Evolutionary conservation across 2,329 filamentous ascomycete species (phyloP).

Genomic region (Septoria linicola): DNA sequence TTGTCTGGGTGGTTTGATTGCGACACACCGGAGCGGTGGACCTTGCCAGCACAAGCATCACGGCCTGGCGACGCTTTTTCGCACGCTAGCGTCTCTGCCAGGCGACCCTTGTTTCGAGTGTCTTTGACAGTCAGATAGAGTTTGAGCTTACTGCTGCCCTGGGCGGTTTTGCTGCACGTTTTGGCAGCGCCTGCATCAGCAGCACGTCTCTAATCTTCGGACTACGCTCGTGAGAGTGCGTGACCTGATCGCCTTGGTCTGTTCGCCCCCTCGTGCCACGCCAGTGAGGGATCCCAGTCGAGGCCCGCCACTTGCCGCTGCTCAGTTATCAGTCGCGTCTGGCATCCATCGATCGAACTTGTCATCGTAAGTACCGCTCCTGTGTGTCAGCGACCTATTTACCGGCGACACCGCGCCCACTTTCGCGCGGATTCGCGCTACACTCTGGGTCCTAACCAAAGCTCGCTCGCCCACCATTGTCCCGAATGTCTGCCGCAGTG

Average conservation of each 20-base stretch:
- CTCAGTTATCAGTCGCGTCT: conserved; percentile 28
- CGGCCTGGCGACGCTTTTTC: not conserved
- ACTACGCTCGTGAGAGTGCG: conserved; percentile 20
- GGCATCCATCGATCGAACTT: conserved; percentile 22
- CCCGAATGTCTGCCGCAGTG: conserved; percentile 36
- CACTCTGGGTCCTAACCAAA: conserved; percentile 22
- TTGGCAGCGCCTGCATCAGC: conserved; percentile 13
- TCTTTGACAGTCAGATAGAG: conserved; percentile 17
- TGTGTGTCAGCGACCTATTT: conserved; percentile 28
- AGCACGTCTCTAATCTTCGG: conserved; percentile 13
- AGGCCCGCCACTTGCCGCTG: conserved; percentile 29
- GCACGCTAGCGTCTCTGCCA: not conserved
- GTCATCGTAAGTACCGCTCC: conserved; percentile 29
- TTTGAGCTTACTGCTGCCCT: conserved; percentile 22
- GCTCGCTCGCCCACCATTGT: conserved; percentile 20
- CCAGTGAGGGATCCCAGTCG: conserved; percentile 30
- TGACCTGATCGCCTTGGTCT: conserved; percentile 28
- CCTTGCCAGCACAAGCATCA: conserved; percentile 15
- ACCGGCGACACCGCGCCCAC: conserved; percentile 28
- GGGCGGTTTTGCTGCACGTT: conserved; percentile 15
- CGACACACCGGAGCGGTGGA: conserved; percentile 24
- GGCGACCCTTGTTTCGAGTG: conserved; percentile 19
- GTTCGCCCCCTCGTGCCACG: conserved; percentile 27
- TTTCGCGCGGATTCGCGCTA: conserved; percentile 27
- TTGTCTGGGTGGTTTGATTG: conserved; percentile 22